phyloP scores from a whole-genome alignment of 108 stramenopile genomes.

The Skeletonema grethae region DNA sequence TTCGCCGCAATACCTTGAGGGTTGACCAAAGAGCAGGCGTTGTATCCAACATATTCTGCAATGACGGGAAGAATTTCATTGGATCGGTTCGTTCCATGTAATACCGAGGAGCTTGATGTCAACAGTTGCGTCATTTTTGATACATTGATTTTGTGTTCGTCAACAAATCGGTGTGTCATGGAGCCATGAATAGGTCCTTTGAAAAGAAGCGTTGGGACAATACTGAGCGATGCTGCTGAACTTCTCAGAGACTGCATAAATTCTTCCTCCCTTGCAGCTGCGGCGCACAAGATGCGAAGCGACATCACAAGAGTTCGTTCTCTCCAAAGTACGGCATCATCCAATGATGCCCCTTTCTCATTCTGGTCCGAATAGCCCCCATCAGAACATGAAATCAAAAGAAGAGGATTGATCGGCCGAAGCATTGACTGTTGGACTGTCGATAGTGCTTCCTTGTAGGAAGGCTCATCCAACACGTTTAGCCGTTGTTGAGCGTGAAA shows the following conservation, averaged over 20 bases:
- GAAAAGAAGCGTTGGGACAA: conserved; percentile 52
- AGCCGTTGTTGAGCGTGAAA: conserved; percentile 13
- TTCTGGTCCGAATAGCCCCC: conserved; percentile 18
- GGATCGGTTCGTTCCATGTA: conserved; percentile 19
- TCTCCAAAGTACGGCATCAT: conserved; percentile 59
- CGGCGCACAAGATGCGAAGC: conserved; percentile 71
- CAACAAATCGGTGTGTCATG: conserved; percentile 39
- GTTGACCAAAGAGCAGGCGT: conserved; percentile 33
- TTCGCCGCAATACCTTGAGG: conserved; percentile 36
- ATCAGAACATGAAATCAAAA: conserved; percentile 37
- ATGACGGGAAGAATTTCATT: conserved; percentile 48
- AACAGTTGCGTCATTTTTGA: conserved; percentile 28
- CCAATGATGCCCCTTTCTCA: conserved; percentile 14
- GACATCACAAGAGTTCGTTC: conserved; percentile 57
- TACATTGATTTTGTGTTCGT: conserved; percentile 37
- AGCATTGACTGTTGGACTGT: conserved; percentile 51
- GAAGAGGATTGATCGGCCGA: conserved; percentile 42
- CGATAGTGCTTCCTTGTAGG: conserved; percentile 29
- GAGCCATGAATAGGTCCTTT: conserved; percentile 47
- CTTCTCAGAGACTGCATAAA: conserved; percentile 49
- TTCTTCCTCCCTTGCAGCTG: conserved; percentile 63
- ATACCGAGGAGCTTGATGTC: conserved; percentile 5
- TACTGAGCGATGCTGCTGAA: conserved; percentile 17
- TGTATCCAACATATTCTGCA: conserved; percentile 47
- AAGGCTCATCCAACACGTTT: conserved; percentile 34